Base-by-base conservation (phyloP, 768 basidiomycete species). In the Strobilomyces dryophilus region DNA sequence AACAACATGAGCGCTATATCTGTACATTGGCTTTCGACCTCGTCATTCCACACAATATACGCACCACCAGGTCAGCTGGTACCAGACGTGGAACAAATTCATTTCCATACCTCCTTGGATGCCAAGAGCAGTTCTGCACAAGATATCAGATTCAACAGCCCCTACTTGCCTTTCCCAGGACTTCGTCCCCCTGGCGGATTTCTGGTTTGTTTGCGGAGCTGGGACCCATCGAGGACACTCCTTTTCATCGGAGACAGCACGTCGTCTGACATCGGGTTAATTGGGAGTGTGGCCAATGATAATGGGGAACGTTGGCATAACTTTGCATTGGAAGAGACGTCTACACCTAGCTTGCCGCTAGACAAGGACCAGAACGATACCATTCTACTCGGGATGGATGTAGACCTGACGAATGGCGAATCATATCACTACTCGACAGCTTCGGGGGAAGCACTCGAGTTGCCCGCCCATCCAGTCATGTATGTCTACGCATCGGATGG, bases 401-500 rank as follows among this genome's bases (percentile, higher is more conserved):
- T 81, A 6, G 89, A 92, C 64, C 63, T 91, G 47, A 88, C 87
- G 15, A 77, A 77, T 53, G 57, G 66, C 9, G 71, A 73, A 39
- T 64, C 71, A 10, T 75, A 67, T 56, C 66, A 54, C 8, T 68
- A 72, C 49, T 71, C 71, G 11, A 71, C 68, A 11, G 61, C 73
- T 15, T 74, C 75, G 0, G 77, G 77, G 5, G 77, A 78, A 56
- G 66, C 65, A 14, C 61, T 71, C 7, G 73, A 74, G 12, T 55
- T 76, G 3, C 77, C 79, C 11, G 71, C 79, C 10, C 75, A 76
- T 12, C 89, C 89, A 0, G 74, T 89, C 51, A 70, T 90, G 68
- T 90, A 83, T 64, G 84, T 81, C 3, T 91, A 88, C 66, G 76
- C 87, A 11, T 89, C 83, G 49, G 89, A 92, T 61, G 89, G 89